Evolutionary conservation across 2,329 filamentous ascomycete species (phyloP).

Genomic region (Penicillium sp.): DNA sequence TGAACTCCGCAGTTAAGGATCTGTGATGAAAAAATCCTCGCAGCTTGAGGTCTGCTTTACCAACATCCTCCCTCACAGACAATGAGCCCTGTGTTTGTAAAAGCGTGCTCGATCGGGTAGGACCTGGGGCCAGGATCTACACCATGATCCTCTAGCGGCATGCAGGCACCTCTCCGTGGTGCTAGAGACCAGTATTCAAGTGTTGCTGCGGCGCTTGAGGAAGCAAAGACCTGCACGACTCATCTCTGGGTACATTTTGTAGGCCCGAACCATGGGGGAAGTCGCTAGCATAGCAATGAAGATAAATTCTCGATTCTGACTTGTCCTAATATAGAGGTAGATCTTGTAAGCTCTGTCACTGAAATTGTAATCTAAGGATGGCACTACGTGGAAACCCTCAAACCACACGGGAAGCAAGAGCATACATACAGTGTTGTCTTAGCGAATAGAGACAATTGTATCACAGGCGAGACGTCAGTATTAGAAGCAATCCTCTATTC

Average conservation of each 20-base stretch:
- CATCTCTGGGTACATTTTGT: not conserved
- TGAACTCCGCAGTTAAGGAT: too few relatives aligned
- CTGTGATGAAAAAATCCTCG: too few relatives aligned
- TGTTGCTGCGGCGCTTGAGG: not conserved
- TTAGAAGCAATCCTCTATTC: not conserved
- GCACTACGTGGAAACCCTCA: not conserved
- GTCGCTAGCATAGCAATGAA: conserved; percentile 1
- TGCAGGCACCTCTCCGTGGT: too few relatives aligned
- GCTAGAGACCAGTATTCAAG: not conserved
- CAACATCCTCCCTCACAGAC: too few relatives aligned
- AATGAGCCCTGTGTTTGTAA: too few relatives aligned
- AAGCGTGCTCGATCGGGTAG: too few relatives aligned
- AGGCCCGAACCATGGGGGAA: not conserved
- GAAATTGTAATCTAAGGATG: not conserved
- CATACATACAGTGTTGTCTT: not conserved
- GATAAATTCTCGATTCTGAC: conserved; percentile 4
- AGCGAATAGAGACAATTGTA: not conserved
- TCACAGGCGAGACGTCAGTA: too few relatives aligned
- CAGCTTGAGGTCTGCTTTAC: too few relatives aligned
- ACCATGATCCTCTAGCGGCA: too few relatives aligned
- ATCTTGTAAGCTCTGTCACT: conserved; percentile 1
- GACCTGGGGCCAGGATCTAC: too few relatives aligned
- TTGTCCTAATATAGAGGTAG: not conserved
- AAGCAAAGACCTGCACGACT: conserved; percentile 2
- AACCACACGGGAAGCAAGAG: conserved; percentile 2